These are phyloP conservation scores for Pichia sorboxylosa DNA, from an alignment of 1,139 yeast species.

Conservation along the genomic window DNA sequence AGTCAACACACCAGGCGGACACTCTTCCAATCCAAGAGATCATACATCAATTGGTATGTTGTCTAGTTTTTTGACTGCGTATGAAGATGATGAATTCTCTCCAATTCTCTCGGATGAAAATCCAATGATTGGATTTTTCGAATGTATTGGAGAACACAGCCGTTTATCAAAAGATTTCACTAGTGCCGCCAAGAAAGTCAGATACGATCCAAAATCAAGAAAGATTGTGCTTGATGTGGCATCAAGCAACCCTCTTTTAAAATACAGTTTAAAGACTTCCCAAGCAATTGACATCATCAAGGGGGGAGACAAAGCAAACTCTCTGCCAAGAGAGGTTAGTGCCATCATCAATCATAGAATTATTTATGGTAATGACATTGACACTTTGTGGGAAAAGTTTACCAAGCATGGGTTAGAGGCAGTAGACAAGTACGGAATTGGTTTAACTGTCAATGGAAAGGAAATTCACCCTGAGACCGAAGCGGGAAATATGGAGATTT, in stretches of 20 bases:
- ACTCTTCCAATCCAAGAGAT: conserved; percentile 60
- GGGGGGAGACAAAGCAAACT: conserved; percentile 52
- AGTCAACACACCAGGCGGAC: conserved; percentile 56
- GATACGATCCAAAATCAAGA: conserved; percentile 32
- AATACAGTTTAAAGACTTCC: conserved; percentile 40
- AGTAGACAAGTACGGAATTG: conserved; percentile 38
- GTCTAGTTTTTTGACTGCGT: conserved; percentile 36
- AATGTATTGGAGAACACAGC: conserved; percentile 37
- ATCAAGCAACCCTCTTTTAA: conserved; percentile 16
- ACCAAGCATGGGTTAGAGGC: conserved; percentile 25
- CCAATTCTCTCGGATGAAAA: conserved; percentile 34
- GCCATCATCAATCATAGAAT: conserved; percentile 45
- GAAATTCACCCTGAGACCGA: conserved; percentile 24
- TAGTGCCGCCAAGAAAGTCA: conserved; percentile 32
- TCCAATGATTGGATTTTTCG: conserved; percentile 37
- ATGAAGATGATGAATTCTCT: conserved; percentile 40
- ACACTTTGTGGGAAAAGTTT: conserved; percentile 19
- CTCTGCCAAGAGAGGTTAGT: conserved; percentile 40
- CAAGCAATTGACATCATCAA: conserved; percentile 48
- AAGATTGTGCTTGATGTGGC: conserved; percentile 29
- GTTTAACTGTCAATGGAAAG: conserved; percentile 29
- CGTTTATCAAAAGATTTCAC: conserved; percentile 14
- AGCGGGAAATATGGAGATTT: conserved; percentile 37
- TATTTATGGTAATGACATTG: conserved; percentile 30
- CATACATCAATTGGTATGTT: conserved; percentile 69